Evolutionary conservation across 225 moss, liverwort and hornwort species (phyloP), one percentile per base, ranked within the genome.

Genomic region (Thuidium tamariscinum): DNA sequence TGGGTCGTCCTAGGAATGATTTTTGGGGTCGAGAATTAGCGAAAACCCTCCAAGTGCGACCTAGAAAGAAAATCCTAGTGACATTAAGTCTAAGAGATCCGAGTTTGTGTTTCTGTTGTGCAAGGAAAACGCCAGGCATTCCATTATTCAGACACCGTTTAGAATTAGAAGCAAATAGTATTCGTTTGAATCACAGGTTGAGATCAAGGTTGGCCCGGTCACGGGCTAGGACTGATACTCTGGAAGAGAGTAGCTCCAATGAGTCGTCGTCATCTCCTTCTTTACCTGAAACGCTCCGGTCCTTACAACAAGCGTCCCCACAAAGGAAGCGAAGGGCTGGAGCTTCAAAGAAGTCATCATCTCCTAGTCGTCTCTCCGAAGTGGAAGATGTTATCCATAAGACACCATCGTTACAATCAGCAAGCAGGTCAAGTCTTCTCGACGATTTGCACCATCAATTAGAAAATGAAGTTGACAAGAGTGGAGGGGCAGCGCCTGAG

Each of bases 381-480:
- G 72, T 70, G n/a, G 81, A 44, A 32, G 81, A 79, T 55, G 64
- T 83, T 56, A 41, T 86, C 61, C 82, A 55, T 29, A 30, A 79
- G 49, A 30, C 59, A 59, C 37, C 49, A 70, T 86, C 86, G 63
- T 62, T 74, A 36, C 61, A 74, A 49, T 59, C 79, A 80, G 22
- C 85, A 18, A 91, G 84, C 51, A 83, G 87, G 79, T 92, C 93
- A 34, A 90, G 89, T 42, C 89, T 95, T 70, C 89, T 97, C 26
- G 93, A 94, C 77, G 86, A 92, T 48, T 91, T 96, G 71, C 96
- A 95, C 80, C 94, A 96, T 89, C 96, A 93, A 82, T 90, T 97
- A 83, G 95, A 96, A 74, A 91, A 89, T 73, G 95, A 95, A 84
- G 91, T 87, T 30, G 92, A 85, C 51, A 91, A 78, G 82, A 91